A percentile compares a stretch with the other conserved stretches of the same genome.
phyloP scores from a whole-genome alignment of 768 basidiomycete species.

The Asterophora lycoperdoides region DNA sequence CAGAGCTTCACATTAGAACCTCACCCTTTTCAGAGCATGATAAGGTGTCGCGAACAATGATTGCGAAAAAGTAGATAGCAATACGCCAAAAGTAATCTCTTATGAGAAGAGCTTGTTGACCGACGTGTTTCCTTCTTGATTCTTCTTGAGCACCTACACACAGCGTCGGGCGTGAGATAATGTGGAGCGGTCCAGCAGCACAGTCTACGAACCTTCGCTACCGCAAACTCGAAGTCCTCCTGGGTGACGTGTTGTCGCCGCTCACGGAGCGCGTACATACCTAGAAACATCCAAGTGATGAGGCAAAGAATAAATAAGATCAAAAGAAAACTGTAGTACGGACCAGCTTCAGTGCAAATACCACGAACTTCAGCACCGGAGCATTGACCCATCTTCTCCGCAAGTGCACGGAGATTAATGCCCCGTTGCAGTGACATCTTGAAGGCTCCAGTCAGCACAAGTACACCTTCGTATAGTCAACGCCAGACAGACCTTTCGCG shows the following conservation, averaged over 20 bases:
- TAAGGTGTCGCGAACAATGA: not conserved
- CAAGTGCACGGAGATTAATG: conserved; percentile 92
- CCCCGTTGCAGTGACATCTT: conserved; percentile 98
- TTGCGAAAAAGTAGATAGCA: not conserved
- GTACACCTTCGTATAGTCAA: not conserved
- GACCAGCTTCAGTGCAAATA: conserved; percentile 95
- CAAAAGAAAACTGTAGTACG: conserved; percentile 20
- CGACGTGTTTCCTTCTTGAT: conserved; percentile 91
- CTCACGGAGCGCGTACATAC: conserved; percentile 96
- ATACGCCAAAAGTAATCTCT: conserved; percentile 17
- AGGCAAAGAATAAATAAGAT: not conserved
- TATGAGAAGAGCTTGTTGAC: conserved; percentile 93
- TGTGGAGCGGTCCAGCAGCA: not conserved
- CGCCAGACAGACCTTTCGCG: conserved; percentile 64
- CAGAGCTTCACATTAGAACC: too few relatives aligned
- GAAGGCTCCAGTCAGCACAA: not conserved
- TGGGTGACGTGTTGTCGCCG: conserved; percentile 96
- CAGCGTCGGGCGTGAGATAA: not conserved
- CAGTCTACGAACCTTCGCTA: conserved; percentile 69
- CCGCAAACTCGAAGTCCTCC: conserved; percentile 98
- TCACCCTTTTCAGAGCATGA: not conserved
- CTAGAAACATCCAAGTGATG: conserved; percentile 30
- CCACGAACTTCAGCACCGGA: conserved; percentile 97
- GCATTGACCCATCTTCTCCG: conserved; percentile 99
- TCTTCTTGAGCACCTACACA: conserved; percentile 82